Base-by-base conservation (phyloP, 345 rosid species). In the Corchorus olitorius region DNA sequence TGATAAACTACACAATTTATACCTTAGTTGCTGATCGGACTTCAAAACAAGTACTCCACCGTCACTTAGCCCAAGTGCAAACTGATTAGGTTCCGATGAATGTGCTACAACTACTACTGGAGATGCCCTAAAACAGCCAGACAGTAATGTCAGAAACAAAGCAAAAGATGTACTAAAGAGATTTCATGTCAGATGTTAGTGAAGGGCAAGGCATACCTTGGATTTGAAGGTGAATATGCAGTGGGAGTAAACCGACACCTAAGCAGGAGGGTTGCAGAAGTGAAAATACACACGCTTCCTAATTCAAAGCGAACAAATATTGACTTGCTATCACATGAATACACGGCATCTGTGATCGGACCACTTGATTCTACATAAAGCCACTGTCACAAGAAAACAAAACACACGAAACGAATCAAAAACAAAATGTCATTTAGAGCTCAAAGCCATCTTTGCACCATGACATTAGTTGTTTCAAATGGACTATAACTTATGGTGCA, bases 321-420 rank as follows among this genome's bases (percentile, higher is more conserved):
- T 41, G 82, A 82, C 81, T 77, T 82, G 78, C 87, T 80, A 82
- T 85, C 87, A 59, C 85, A 80, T 64, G 87, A 82, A 73, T 83
- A 85, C 35, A 82, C 84, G 70, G 84, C 88, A 82, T 85, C 82
- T 19, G 82, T 80, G 53, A 80, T 82, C 19, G 82, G 73, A 52
- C 84, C 80, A 77, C 75, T 82, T 53, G 83, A 72, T 54, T 80
- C 87, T 54, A 39, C 65, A 6, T 85, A 80, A 70, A 82, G 45
- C 87, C 85, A 85, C 87, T 82, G 76, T 53, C 63, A 65, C 20
- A 75, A 17, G 33, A 19, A 63, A 5, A 1, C 20, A 73, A 37
- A 53, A 8, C 5, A 17, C 6, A n/a, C n/a, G n/a, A n/a, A n/a
- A n/a, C n/a, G n/a, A n/a, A n/a, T n/a, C n/a, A n/a, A n/a, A n/a